Evolutionary conservation across 352 stramenopile species (phyloP).

Genomic region (Globisporangium yorkense): DNA sequence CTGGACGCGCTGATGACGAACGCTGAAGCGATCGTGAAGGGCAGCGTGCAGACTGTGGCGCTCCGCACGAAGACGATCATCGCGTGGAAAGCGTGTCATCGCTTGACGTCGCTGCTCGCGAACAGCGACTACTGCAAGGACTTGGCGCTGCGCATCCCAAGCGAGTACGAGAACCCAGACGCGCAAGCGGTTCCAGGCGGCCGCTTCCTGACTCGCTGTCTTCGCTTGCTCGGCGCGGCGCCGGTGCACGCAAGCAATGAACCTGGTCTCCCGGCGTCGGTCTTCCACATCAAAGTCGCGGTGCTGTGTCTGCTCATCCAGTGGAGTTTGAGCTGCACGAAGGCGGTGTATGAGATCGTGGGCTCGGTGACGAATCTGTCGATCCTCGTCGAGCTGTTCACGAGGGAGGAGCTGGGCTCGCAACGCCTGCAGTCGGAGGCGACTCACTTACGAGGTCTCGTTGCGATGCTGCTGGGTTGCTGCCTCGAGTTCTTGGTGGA

Average conservation of each 20-base stretch:
- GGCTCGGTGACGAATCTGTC: conserved; percentile 54
- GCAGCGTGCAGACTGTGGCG: conserved; percentile 5
- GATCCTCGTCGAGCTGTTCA: conserved; percentile 36
- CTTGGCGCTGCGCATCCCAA: conserved; percentile 58
- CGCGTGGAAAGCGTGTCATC: conserved; percentile 63
- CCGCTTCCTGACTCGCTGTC: conserved; percentile 56
- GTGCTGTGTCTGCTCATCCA: conserved; percentile 47
- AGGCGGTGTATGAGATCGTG: conserved; percentile 51
- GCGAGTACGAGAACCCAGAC: conserved; percentile 33
- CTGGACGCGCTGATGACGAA: conserved; percentile 48
- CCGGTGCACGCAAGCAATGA: conserved; percentile 1
- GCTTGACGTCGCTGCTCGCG: conserved; percentile 36
- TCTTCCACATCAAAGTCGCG: conserved; percentile 53
- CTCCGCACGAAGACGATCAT: not conserved
- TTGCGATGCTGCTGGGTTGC: conserved; percentile 45
- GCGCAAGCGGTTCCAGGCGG: conserved; percentile 45
- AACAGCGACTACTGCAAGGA: conserved; percentile 64
- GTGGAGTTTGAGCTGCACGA: conserved; percentile 54
- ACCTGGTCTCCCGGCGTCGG: conserved; percentile 10
- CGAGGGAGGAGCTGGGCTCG: conserved; percentile 8
- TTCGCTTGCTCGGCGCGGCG: conserved; percentile 29
- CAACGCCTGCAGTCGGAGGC: conserved; percentile 15
- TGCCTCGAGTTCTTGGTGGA: conserved; percentile 53
- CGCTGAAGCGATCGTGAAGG: conserved; percentile 30
- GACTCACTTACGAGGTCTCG: conserved; percentile 34